These are phyloP conservation scores for Saccharomycopsis capsularis DNA, from an alignment of 805 yeast genomes.

Conservation along the genomic window DNA sequence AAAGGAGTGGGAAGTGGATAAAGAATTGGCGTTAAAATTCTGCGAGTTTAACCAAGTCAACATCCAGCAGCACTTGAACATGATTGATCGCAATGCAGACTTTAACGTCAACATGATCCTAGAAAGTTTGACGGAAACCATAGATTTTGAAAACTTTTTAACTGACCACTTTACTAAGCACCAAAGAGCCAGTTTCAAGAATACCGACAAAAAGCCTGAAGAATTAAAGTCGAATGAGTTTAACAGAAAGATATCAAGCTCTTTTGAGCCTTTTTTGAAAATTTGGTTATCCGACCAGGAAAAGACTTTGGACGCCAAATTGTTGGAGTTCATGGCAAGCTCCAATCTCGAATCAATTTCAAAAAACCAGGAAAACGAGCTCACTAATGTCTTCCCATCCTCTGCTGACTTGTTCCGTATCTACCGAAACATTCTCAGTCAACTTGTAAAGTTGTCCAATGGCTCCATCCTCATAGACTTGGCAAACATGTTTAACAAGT, in stretches of 20 bases:
- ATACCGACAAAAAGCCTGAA: neutral
- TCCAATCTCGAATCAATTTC: constrained; percentile 8
- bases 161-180: constrained; percentile 44
- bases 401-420: constrained; percentile 80
- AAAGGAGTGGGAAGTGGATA: constrained; percentile 59
- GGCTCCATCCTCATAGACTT: constrained; percentile 40
- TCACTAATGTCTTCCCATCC: constrained; percentile 69
- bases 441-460: constrained; percentile 50
- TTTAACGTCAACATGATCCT: constrained; percentile 37
- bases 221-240: constrained; percentile 30
- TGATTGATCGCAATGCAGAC: constrained; percentile 32
- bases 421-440: constrained; percentile 67
- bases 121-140: constrained; percentile 62
- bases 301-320: constrained; percentile 48
- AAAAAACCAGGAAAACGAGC: constrained; percentile 37
- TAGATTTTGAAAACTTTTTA: constrained; percentile 76
- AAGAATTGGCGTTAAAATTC: constrained; percentile 53
- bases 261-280: constrained; percentile 78
- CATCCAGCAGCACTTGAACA: constrained; percentile 44
- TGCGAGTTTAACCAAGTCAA: constrained; percentile 67
- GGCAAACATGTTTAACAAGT: constrained; percentile 54
- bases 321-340: constrained; percentile 51
- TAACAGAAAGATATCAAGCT: constrained; percentile 44
- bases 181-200: neutral
- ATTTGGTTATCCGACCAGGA: constrained; percentile 89